Evolutionary conservation across 169 alveolate species (phyloP), one percentile per base, ranked within the genome.

Genomic region (Cryptosporidium canis): DNA sequence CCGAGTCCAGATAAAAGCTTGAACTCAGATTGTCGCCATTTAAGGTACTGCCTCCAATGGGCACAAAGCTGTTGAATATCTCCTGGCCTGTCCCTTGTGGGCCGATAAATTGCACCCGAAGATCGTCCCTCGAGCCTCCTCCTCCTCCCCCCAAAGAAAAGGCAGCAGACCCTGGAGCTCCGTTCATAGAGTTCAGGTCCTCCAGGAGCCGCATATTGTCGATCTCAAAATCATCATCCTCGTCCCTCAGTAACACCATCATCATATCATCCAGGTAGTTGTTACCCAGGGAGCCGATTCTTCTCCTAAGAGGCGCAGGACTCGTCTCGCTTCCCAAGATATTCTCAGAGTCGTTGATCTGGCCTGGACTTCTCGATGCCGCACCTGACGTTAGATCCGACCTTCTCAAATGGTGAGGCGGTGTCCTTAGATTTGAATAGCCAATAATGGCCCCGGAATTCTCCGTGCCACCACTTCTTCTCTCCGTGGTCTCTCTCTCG

Each of bases 171-270:
- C 39, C 67, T 31, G 45, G 29, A 1, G 33, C 41, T n/a, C 70
- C 37, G n/a, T 47, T 56, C 12, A 77, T 31, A 11, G 85, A 39
- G 11, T 65, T 66, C 14, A 77, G 45, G n/a, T 58, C 72, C 27
- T 77, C 85, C 77, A 77, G 44, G n/a, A 77, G 41, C 45, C 41
- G 56, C n/a, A 77, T 41, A 43, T 77, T 77, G 16, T 77, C 85
- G 1, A 77, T 11, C 14, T 77, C 85, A 58, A 77, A 77, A 27
- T 77, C 85, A 11, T 72, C 85, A 33, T 77, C 85, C 3, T 70
- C 84, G 3, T 77, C 85, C 16, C 85, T 55, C 24, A 77, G 35
- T 45, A 77, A 41, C n/a, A 77, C 85, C 85, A 77, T 77, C 85
- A 77, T 77, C 85, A 77, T 77, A 77, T 77, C 85, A 39, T 77